These are phyloP conservation scores for Laetiporus sulphureus DNA, from an alignment of 1,284 basidiomycete genomes.

Conservation along the genomic window DNA sequence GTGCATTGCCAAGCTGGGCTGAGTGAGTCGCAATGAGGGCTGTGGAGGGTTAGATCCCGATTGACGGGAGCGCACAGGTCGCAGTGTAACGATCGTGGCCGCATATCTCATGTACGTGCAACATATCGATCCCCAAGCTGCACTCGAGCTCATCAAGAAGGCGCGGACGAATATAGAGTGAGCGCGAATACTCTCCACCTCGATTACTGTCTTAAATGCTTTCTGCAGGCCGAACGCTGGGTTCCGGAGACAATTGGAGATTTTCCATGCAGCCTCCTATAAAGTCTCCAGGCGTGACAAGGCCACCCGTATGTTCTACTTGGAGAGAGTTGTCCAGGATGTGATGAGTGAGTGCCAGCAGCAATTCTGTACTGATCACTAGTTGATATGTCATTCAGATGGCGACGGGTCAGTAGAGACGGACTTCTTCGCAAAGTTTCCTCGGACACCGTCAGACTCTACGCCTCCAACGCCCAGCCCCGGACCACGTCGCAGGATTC, in stretches of 20 bases:
- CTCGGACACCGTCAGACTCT: slow-evolving; percentile 59
- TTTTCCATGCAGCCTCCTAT: slow-evolving; percentile 70
- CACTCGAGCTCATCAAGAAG: slow-evolving; percentile 60
- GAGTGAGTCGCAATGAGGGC: slow-evolving; percentile 44
- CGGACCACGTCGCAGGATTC: slow-evolving; percentile 54
- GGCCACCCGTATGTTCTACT: slow-evolving; percentile 72
- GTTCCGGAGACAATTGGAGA: slow-evolving; percentile 71
- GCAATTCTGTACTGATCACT: slow-evolving; percentile 1
- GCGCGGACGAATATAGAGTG: slow-evolving; percentile 67
- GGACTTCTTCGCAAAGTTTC: slow-evolving; percentile 73
- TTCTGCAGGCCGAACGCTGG: slow-evolving; percentile 65
- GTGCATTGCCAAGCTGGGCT: slow-evolving; percentile 86
- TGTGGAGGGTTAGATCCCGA: neutral
- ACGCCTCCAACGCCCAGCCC: slow-evolving; percentile 54
- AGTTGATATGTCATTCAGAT: slow-evolving; percentile 33
- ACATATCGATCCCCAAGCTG: slow-evolving; percentile 56
- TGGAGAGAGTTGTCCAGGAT: slow-evolving; percentile 66
- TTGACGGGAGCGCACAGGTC: slow-evolving; percentile 36
- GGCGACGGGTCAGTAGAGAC: slow-evolving; percentile 63
- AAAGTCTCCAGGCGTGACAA: slow-evolving; percentile 66
- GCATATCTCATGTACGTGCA: slow-evolving; percentile 80
- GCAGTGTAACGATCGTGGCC: slow-evolving; percentile 75
- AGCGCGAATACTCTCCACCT: slow-evolving; percentile 26
- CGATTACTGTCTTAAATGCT: neutral
- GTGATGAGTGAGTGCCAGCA: slow-evolving; percentile 59